Evolutionary conservation across 768 basidiomycete genomes (phyloP).

Genomic region (Pleurotus sapidus): DNA sequence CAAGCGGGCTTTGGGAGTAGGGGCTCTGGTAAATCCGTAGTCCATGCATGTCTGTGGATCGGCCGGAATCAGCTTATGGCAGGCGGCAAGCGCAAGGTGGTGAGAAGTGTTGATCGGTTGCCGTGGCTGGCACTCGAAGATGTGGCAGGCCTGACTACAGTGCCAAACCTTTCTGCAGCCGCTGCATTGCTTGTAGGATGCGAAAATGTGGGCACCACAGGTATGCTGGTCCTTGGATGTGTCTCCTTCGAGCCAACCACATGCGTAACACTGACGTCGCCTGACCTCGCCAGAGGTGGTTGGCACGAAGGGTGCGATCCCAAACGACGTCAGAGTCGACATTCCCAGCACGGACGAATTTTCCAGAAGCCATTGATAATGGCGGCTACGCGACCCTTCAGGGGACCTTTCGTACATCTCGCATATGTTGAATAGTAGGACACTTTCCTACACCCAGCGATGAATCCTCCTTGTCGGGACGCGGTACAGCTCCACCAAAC

Average conservation of each 20-base stretch:
- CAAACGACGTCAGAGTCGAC: background rate
- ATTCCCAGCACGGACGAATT: slow-evolving; percentile 26
- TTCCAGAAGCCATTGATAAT: slow-evolving; percentile 33
- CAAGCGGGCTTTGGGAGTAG: slow-evolving; percentile 10
- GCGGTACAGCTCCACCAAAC: background rate
- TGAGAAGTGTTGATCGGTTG: slow-evolving; percentile 26
- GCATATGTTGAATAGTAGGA: background rate
- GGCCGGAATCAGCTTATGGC: slow-evolving; percentile 22
- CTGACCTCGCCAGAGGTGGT: background rate
- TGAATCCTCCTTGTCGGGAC: background rate
- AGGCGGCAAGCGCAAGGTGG: slow-evolving; percentile 25
- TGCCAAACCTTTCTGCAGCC: slow-evolving; percentile 27
- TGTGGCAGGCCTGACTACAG: slow-evolving; percentile 29
- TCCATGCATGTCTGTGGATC: slow-evolving; percentile 28
- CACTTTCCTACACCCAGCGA: background rate
- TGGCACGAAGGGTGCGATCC: background rate
- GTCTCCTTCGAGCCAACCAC: background rate
- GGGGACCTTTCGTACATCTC: slow-evolving; percentile 21
- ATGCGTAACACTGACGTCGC: background rate
- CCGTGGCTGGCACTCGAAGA: slow-evolving; percentile 26
- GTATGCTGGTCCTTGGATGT: background rate
- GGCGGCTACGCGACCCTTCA: slow-evolving; percentile 16
- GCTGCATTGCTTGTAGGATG: slow-evolving; percentile 13
- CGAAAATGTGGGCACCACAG: background rate
- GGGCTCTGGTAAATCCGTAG: slow-evolving; percentile 29